Conservation (phyloP, 192 early-diverging fungal species). For the Mortierella hygrophila region DNA sequence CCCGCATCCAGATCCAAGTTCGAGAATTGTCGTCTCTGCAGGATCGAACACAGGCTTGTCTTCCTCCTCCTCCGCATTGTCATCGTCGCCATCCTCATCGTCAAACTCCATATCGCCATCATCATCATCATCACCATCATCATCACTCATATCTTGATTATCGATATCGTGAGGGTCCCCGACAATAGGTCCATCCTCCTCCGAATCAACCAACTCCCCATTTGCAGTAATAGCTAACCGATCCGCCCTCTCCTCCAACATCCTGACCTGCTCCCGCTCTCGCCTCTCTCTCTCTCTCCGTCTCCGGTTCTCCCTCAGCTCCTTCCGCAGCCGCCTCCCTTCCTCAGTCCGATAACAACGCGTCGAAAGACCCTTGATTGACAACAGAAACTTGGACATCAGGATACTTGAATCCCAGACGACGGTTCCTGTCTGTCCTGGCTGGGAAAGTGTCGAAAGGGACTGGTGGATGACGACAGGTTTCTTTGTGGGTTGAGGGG, state of each 20-base stretch:
- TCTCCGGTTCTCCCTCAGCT: not conserved
- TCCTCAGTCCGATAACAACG: conserved; percentile 18
- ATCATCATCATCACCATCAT: not conserved
- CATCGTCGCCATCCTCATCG: not conserved
- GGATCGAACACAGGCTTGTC: conserved; percentile 33
- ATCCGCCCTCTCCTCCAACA: conserved; percentile 41
- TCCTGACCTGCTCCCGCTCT: conserved; percentile 25
- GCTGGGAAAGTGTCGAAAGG: conserved; percentile 56
- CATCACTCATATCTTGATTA: not conserved
- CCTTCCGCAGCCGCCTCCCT: not conserved
- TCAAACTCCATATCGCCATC: not conserved
- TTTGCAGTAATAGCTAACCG: conserved; percentile 11
- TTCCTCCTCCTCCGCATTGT: not conserved
- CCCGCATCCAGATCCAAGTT: conserved; percentile 61
- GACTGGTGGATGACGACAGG: conserved; percentile 53
- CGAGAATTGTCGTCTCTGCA: conserved; percentile 45
- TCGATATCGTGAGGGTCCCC: not conserved
- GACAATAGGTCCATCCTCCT: not conserved
- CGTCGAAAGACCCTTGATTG: conserved; percentile 21
- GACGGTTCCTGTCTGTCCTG: conserved; percentile 60
- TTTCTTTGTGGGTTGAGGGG: conserved; percentile 26
- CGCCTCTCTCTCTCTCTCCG: not conserved
- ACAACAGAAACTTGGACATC: conserved; percentile 56
- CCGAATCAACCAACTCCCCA: conserved; percentile 17
- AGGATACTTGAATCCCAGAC: conserved; percentile 61